Conservation (phyloP, 2,329 filamentous ascomycete species). For the Tolypocladium ovalisporum region DNA sequence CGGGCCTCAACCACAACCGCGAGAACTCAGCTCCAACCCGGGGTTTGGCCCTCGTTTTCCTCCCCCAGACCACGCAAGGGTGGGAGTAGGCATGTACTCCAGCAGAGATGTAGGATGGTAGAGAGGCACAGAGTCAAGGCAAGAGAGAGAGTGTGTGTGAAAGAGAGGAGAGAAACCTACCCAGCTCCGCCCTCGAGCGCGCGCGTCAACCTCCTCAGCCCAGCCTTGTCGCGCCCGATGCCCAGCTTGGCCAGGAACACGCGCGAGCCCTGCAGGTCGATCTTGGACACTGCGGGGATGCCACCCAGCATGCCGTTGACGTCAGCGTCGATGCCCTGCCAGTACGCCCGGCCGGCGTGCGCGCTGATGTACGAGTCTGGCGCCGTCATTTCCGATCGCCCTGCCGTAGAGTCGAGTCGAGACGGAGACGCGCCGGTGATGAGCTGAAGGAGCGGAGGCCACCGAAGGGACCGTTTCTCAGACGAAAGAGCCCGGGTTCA, state of each 20-base stretch:
- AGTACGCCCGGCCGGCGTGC: conserved; percentile 28
- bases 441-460: not conserved
- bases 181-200: conserved; percentile 14
- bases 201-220: conserved; percentile 2
- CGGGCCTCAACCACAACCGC: not conserved
- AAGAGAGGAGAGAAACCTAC: conserved; percentile 1
- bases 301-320: conserved; percentile 69
- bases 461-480: not conserved
- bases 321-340: conserved; percentile 29
- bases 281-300: conserved; percentile 25
- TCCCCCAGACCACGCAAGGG: not conserved
- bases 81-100: too few relatives aligned
- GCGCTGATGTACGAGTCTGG: conserved; percentile 18
- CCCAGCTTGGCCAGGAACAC: conserved; percentile 51
- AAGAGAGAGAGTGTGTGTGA: not conserved
- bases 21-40: not conserved
- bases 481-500: not conserved
- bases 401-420: not conserved
- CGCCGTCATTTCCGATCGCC: conserved; percentile 3
- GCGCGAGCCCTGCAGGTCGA: conserved; percentile 54
- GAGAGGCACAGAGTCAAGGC: not conserved
- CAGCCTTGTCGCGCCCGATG: conserved; percentile 10
- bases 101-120: too few relatives aligned
- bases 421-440: not conserved
- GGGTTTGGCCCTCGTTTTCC: not conserved